Base-by-base conservation (phyloP, 257 asterid species). In the Solanum sejunctum region DNA sequence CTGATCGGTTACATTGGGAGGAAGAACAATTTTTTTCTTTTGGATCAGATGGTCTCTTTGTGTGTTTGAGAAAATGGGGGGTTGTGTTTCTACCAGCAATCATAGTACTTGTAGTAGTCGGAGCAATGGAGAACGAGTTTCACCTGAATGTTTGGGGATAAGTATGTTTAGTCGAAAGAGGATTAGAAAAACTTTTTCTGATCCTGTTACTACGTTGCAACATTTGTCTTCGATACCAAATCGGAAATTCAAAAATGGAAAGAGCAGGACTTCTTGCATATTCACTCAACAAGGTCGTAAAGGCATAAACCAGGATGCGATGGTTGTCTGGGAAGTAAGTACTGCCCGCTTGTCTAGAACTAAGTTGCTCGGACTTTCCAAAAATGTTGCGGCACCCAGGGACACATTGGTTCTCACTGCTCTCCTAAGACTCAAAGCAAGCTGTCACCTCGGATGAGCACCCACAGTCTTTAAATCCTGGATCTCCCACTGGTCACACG, bases 291-390 rank as follows among this genome's bases (percentile, higher is more conserved):
- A 96, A 87, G 99, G 99, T 2, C 94, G 99, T 75, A 96, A 96
- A 86, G 99, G 99, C 90, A 93, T 96, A 85, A 96, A 96, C 88
- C 99, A 96, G 87, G 99, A 96, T 83, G 98, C 99, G 85, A 96
- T 96, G 99, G 89, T 96, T 77, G 99, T 96, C 80, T 96, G 99
- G 99, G 99, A 96, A 89, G 99, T 96, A 89, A 89, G 93, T 89
- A 32, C 54, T 3, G 2, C 60, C 67, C 21, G 15, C 3, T 72
- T 51, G 12, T 23, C 67, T 82, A 81, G 78, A 55, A 15, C 51
- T 32, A 3, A 32, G 36, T 32, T 32, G 36, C 36, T 32, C 36
- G 36, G 36, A 32, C 36, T 32, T 3, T 32, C 36, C 36, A 32
- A 32, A 32, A 32, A 2, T 32, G 36, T 32, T 32, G 36, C 36